Evolutionary conservation across 1,284 basidiomycete species (phyloP).

Genomic region (Sphaerobolus stellatus): DNA sequence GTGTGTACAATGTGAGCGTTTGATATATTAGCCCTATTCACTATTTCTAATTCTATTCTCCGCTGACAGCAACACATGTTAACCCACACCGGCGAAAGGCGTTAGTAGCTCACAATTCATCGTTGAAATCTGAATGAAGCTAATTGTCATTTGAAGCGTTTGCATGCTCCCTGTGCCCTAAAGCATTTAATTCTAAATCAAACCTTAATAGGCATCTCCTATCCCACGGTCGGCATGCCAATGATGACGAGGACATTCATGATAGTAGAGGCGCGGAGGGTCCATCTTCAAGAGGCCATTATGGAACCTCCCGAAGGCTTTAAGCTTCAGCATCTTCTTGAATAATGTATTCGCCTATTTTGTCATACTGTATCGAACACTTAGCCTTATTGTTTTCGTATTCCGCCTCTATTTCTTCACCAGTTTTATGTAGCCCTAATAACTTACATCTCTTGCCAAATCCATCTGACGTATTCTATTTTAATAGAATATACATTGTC

Average conservation of each 20-base stretch:
- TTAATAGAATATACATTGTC: too few relatives aligned
- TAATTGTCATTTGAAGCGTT: neutral
- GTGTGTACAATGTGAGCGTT: slow-evolving; percentile 11
- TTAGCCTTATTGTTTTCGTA: too few relatives aligned
- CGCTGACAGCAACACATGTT: slow-evolving; percentile 11
- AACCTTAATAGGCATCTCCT: slow-evolving; percentile 10
- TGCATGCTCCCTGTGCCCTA: slow-evolving; percentile 5
- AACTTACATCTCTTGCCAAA: too few relatives aligned
- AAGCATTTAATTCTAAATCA: slow-evolving; percentile 14
- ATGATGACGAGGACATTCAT: slow-evolving; percentile 1
- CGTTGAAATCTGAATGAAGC: neutral
- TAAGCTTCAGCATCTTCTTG: too few relatives aligned
- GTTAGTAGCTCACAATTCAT: neutral
- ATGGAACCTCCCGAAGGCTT: slow-evolving; percentile 6
- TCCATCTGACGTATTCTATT: too few relatives aligned
- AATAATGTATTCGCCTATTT: too few relatives aligned
- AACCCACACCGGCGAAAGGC: slow-evolving; percentile 11
- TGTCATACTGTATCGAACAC: too few relatives aligned
- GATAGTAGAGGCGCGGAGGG: neutral
- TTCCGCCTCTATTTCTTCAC: too few relatives aligned
- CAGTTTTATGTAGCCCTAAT: too few relatives aligned
- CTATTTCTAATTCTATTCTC: neutral
- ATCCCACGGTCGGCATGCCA: slow-evolving; percentile 2
- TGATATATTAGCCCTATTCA: neutral
- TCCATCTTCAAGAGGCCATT: slow-evolving; percentile 8